phyloP scores from a whole-genome alignment of 768 basidiomycete species.

The Xerocomellus dryophilus region DNA sequence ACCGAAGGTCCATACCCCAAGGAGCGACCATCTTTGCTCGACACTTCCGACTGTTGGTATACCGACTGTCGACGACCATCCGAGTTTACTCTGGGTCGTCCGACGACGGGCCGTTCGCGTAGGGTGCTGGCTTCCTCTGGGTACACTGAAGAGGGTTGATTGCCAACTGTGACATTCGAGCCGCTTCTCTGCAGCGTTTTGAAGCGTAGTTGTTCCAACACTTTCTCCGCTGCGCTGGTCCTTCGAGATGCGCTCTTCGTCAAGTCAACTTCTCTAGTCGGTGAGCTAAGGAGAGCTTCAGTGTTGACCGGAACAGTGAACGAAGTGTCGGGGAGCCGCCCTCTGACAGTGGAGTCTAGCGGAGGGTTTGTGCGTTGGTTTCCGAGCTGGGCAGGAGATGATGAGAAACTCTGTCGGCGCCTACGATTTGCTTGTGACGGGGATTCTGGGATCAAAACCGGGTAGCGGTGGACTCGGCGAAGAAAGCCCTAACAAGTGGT shows the following conservation, averaged over 20 bases:
- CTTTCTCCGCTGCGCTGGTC: conserved; percentile 65
- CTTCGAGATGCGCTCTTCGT: conserved; percentile 38
- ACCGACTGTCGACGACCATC: conserved; percentile 27
- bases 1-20: conserved; percentile 24
- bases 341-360: conserved; percentile 17
- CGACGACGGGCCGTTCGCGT: conserved; percentile 17
- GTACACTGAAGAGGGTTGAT: conserved; percentile 17
- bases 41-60: conserved; percentile 24
- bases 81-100: conserved; percentile 29
- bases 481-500: conserved; percentile 68
- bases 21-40: conserved; percentile 21
- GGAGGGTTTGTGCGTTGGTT: conserved; percentile 8
- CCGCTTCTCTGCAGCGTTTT: conserved; percentile 52
- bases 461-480: conserved; percentile 91
- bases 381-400: conserved; percentile 12
- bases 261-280: conserved; percentile 36
- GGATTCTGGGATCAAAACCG: conserved; percentile 57
- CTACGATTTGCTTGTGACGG: conserved; percentile 22
- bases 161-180: conserved; percentile 10
- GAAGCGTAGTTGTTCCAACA: conserved; percentile 61
- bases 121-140: conserved; percentile 14
- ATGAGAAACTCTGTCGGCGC: conserved; percentile 32
- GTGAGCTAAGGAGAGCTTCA: conserved; percentile 26
- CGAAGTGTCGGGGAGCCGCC: conserved; percentile 21
- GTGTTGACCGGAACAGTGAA: conserved; percentile 17